A percentile compares a stretch with the other conserved stretches of the same genome.
These are phyloP conservation scores for Sambucus nigra DNA, from an alignment of 129 eudicot species.

Conservation along the genomic window DNA sequence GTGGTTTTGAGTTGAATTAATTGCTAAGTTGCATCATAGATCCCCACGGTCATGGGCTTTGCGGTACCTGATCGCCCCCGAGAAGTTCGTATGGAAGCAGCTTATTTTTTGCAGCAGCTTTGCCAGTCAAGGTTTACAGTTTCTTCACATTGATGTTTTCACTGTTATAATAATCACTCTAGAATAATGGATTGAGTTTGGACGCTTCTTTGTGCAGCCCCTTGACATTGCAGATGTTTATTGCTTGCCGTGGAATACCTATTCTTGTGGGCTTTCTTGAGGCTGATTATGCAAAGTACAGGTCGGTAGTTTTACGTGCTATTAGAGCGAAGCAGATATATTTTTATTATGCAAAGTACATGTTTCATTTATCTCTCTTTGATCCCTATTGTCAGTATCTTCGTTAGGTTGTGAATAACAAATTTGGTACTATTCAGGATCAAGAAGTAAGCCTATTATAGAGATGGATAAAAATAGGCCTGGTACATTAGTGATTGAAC, in stretches of 20 bases:
- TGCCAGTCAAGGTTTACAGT: conserved; percentile 74
- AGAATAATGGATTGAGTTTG: conserved; percentile 11
- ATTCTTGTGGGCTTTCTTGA: conserved; percentile 91
- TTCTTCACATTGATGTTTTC: neutral
- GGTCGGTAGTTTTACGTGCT: conserved; percentile 29
- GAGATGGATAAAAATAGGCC: no score
- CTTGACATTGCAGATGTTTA: conserved; percentile 92
- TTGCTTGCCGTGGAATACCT: conserved; percentile 96
- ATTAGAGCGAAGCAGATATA: neutral
- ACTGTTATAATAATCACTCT: conserved; percentile 1
- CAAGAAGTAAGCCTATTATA: no score
- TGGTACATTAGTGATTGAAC: no score
- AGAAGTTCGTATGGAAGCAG: conserved; percentile 97
- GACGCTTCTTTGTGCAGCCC: conserved; percentile 50
- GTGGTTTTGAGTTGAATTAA: conserved; percentile 1
- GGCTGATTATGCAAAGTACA: conserved; percentile 97
- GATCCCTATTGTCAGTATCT: no score
- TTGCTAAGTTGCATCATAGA: conserved; percentile 30
- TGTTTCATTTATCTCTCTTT: no score
- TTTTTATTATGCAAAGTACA: neutral
- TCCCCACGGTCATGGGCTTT: conserved; percentile 83
- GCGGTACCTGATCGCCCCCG: conserved; percentile 89
- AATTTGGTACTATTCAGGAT: no score
- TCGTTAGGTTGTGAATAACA: no score
- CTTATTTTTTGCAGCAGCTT: conserved; percentile 90